phyloP scores from a whole-genome alignment of 179 eudicot species.

The Silene vulgaris region DNA sequence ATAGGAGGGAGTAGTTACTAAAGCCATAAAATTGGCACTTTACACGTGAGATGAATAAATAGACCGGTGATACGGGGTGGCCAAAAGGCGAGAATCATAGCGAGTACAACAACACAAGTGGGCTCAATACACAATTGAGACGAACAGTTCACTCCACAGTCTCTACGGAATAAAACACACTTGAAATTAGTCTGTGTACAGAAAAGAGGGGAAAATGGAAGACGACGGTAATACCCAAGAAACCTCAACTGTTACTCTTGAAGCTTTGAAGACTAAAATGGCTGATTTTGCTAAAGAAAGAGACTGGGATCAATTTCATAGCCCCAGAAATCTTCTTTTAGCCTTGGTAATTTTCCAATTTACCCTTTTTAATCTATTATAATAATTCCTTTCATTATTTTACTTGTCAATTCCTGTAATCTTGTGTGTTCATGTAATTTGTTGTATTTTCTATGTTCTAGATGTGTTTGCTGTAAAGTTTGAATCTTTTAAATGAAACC shows the following conservation, averaged over 20 bases:
- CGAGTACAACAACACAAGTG: not conserved
- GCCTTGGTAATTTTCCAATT: conserved; percentile 42
- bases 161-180: too few species aligned
- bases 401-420: not conserved
- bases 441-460: not conserved
- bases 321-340: conserved; percentile 69
- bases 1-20: too few species aligned
- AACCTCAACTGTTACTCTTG: conserved; percentile 41
- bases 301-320: conserved; percentile 73
- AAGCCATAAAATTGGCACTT: not conserved
- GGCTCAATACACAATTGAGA: not conserved
- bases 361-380: not conserved
- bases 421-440: not conserved
- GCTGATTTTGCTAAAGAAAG: conserved; percentile 68
- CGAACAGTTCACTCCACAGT: too few species aligned
- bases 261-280: conserved; percentile 53
- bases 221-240: conserved; percentile 17
- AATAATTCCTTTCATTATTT: not conserved
- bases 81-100: not conserved
- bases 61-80: conserved; percentile 8
- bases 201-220: conserved; percentile 26
- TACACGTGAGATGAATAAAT: not conserved
- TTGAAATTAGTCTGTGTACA: not conserved
- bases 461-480: not conserved
- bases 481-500: conserved; percentile 12